Evolutionary conservation across 2,329 filamentous ascomycete species (phyloP).

Genomic region (Fusarium virguliforme): DNA sequence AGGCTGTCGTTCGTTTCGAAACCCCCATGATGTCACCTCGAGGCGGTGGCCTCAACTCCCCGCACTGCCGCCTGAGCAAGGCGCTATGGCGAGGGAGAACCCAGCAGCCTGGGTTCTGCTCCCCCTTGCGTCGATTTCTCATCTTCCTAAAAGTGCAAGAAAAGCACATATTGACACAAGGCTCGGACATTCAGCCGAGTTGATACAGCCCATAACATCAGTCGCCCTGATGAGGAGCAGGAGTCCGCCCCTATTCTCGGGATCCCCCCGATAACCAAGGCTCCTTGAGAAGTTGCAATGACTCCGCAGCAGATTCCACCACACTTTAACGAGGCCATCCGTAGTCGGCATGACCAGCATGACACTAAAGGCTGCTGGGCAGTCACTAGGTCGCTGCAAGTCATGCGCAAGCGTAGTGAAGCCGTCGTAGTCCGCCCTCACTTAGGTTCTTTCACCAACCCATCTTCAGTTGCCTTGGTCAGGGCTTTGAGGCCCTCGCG

Average conservation of each 20-base stretch:
- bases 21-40: slow-evolving; percentile 7
- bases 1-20: slow-evolving; percentile 3
- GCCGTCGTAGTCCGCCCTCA: neutral
- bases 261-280: neutral
- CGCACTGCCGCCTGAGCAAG: neutral
- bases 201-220: neutral
- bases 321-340: neutral
- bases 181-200: neutral
- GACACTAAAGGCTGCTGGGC: neutral
- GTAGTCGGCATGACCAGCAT: neutral
- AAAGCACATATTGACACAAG: too few species aligned
- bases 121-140: neutral
- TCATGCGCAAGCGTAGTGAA: slow-evolving; percentile 1
- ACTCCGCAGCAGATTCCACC: neutral
- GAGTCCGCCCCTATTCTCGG: neutral
- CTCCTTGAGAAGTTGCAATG: neutral
- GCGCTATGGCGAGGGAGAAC: neutral
- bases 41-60: neutral
- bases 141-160: neutral
- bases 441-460: neutral
- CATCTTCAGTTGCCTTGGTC: neutral
- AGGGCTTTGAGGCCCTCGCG: neutral
- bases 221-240: neutral
- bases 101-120: too few species aligned
- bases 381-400: slow-evolving; percentile 5